Base-by-base conservation (phyloP, 2,329 filamentous ascomycete species). In the Aspergillus melleus region DNA sequence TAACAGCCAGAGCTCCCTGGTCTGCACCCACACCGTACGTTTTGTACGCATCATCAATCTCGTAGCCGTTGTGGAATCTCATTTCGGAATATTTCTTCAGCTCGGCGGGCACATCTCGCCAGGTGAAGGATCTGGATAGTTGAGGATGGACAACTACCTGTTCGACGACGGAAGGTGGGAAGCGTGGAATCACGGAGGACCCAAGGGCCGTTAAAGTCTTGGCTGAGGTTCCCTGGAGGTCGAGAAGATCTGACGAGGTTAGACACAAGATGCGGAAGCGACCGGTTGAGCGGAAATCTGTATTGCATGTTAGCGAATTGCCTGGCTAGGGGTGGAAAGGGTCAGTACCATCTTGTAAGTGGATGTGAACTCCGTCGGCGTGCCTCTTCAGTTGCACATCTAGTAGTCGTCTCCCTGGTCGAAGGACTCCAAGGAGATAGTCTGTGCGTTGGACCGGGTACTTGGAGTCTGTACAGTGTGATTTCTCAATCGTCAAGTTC, bases 261-360 rank as follows among this genome's bases (percentile, higher is more conserved):
- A 77, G 64, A 49, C 67, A 69, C 6, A 77, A 62, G 32, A 77
- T 71, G 20, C 75, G 71, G 66, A 76, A 76, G 8, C 75, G 71
- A 14, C 74, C 75, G 16, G 68, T 76, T 6, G 75, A 76, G 6
- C 62, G 60, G 57, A 77, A 73, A 32, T 76, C 74, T 76, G 53
- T 14, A 36, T 14, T 22, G 59, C 44, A 32, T 22, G 14, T 3
- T 26, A 50, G n/a, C 14, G 42, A 10, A 6, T 10, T 29, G 4
- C 10, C 36, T 47, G 49, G 3, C 16, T 16, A 2, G 9, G 19
- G 19, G 54, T 46, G 24, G 2, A 19, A 12, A 39, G 12, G 12
- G 19, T 12, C 52, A 60, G 57, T 66, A 74, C 72, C 74, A 53
- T 77, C 75, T 32, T 77, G 75, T 42, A 77, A 50, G 59, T 76